Percentiles rank a stretch among this genome's conserved stretches.
Conservation (phyloP, 2,329 filamentous ascomycete genomes). For the Gremmenia infestans region DNA sequence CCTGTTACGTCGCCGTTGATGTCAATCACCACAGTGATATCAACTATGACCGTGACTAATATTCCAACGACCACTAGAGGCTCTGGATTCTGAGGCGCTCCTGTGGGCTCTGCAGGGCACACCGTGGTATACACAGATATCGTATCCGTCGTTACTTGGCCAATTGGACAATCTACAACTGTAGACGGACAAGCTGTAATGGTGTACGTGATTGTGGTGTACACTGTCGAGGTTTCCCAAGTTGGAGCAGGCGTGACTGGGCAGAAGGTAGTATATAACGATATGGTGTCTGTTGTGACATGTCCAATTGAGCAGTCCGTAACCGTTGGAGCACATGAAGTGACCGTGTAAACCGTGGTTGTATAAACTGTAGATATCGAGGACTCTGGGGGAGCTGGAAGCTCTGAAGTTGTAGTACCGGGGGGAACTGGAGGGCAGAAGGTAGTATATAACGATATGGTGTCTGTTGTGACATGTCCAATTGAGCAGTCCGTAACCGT, state of each 20-base stretch:
- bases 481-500: background rate
- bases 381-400: background rate
- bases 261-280: constrained; percentile 1
- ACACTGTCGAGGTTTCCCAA: constrained; percentile 8
- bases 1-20: background rate
- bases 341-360: background rate
- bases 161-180: constrained; percentile 8
- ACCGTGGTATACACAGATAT: constrained; percentile 14
- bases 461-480: background rate
- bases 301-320: background rate
- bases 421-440: background rate
- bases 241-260: background rate
- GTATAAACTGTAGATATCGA: background rate
- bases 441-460: background rate
- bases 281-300: background rate
- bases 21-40: constrained; percentile 5
- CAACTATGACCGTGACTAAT: constrained; percentile 6
- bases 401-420: constrained; percentile 26
- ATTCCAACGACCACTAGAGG: constrained; percentile 3
- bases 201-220: constrained; percentile 9
- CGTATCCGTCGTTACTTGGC: constrained; percentile 28
- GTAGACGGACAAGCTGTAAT: constrained; percentile 9
- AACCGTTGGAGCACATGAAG: background rate
- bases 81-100: background rate
- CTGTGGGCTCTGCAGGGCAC: constrained; percentile 12